Evolutionary conservation across 2,329 filamentous ascomycete genomes (phyloP).

Genomic region (Trematosphaeria pertusa): DNA sequence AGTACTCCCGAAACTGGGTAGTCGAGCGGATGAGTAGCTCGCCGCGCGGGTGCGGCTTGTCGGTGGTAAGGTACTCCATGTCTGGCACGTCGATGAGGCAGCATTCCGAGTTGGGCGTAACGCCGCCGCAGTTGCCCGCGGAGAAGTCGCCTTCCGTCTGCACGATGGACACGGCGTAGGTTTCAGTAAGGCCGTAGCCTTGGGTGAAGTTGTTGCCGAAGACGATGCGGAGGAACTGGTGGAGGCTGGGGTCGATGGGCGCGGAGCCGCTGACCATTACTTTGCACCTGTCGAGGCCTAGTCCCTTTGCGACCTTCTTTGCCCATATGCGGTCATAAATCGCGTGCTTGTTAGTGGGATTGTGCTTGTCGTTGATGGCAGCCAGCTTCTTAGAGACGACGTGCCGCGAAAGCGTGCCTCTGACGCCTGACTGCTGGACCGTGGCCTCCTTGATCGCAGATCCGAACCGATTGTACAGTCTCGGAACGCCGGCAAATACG

Average conservation of each 20-base stretch:
- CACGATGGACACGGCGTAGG: slow-evolving; percentile 77
- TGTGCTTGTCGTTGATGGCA: slow-evolving; percentile 72
- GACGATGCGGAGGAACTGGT: slow-evolving; percentile 85
- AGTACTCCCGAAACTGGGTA: slow-evolving; percentile 85
- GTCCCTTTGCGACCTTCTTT: slow-evolving; percentile 80
- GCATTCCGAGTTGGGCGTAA: slow-evolving; percentile 71
- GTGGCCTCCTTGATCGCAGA: slow-evolving; percentile 81
- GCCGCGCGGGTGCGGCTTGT: slow-evolving; percentile 88
- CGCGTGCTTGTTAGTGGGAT: slow-evolving; percentile 79
- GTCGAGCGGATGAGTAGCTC: slow-evolving; percentile 85
- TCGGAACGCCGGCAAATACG: slow-evolving; percentile 84
- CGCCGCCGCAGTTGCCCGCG: slow-evolving; percentile 80
- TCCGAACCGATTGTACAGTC: slow-evolving; percentile 90
- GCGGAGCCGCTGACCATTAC: slow-evolving; percentile 88
- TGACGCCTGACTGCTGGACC: slow-evolving; percentile 78
- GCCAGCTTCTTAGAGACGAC: slow-evolving; percentile 82
- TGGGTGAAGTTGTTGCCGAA: slow-evolving; percentile 81
- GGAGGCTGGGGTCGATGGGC: slow-evolving; percentile 85
- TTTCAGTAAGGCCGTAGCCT: slow-evolving; percentile 94
- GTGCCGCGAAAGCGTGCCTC: slow-evolving; percentile 80
- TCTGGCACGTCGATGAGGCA: slow-evolving; percentile 89
- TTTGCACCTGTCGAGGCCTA: slow-evolving; percentile 77
- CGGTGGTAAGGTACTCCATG: slow-evolving; percentile 87
- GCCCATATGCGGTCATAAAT: slow-evolving; percentile 90
- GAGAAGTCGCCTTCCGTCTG: slow-evolving; percentile 76